Percentiles rank a stretch among this genome's conserved stretches.
These are phyloP conservation scores for Alternaria sp. DNA, from an alignment of 2,329 filamentous ascomycete species.

Conservation along the genomic window DNA sequence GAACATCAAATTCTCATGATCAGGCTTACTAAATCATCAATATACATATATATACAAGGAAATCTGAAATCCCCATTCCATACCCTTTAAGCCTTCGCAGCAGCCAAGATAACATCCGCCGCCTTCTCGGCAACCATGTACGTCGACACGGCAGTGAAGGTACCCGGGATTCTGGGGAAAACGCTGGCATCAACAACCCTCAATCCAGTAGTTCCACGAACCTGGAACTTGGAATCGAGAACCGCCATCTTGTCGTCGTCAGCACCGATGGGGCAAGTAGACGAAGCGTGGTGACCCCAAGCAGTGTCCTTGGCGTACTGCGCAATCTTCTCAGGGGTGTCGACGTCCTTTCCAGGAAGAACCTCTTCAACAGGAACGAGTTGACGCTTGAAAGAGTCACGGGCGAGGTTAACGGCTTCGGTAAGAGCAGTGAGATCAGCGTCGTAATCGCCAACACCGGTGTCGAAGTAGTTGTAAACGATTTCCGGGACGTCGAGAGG, in stretches of 20 bases:
- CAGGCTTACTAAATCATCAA: not conserved
- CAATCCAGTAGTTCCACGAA: constrained; percentile 61
- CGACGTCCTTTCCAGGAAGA: constrained; percentile 59
- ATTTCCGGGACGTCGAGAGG: constrained; percentile 71
- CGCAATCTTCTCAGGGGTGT: constrained; percentile 42
- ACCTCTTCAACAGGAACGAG: constrained; percentile 54
- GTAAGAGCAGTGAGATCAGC: constrained; percentile 64
- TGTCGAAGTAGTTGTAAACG: constrained; percentile 53
- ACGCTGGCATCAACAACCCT: constrained; percentile 56
- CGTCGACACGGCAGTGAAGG: constrained; percentile 61
- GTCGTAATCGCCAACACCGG: constrained; percentile 66
- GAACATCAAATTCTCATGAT: not conserved
- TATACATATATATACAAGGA: not conserved
- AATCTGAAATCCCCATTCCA: not conserved
- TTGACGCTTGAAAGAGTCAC: constrained; percentile 51
- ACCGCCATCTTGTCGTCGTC: constrained; percentile 61
- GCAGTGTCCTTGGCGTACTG: constrained; percentile 44
- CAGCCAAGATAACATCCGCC: constrained; percentile 63
- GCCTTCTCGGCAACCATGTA: constrained; percentile 70
- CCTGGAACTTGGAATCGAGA: constrained; percentile 61
- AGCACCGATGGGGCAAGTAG: constrained; percentile 66
- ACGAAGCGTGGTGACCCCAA: constrained; percentile 64
- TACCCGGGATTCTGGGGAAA: constrained; percentile 57
- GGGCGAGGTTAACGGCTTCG: constrained; percentile 63
- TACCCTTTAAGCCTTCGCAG: constrained; percentile 7